Base-by-base conservation (phyloP, 495 filamentous ascomycete species). In the Podospora bellae-mahoneyi region DNA sequence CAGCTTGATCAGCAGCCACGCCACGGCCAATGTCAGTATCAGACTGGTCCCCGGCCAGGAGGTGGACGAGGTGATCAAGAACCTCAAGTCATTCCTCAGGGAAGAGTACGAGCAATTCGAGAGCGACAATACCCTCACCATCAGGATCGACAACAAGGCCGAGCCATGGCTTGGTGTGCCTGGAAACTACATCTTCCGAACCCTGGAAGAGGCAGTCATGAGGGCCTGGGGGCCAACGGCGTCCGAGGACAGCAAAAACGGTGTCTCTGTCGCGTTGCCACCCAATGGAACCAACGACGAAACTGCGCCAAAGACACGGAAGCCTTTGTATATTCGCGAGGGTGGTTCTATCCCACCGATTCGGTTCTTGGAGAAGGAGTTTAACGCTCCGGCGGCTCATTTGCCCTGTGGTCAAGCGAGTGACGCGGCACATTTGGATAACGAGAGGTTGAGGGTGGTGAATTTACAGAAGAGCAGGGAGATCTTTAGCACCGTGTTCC, bases 161-260 rank as follows among this genome's bases (percentile, higher is more conserved):
- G 95, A 99, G 74, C 92, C 95, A 18, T 99, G 95, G 95, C 86
- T 99, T 0, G 95, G 95, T 2, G 93, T 97, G 66, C 93, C 91
- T 16, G 87, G 90, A 34, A 98, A 96, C 69, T 87, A 94, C 71
- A 92, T 97, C 71, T 99, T 97, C 74, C 86, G 88, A 53, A 96
- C 92, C 0, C 85, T 98, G 1, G 92, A 97, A 71, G 85, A 90
- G 66, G 96, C 94, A 0, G 88, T 98, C 60, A 88, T 92, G 77
- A 83, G 88, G 26, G 94, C 90, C 0, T 99, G 95, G 95, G 64
- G 62, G 0, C 20, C 56, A 0, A 28, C 60, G 20, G 57, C 32
- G 9, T 44, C 58, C 1, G 66, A 55, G 1, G 61, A 69, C 2
- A 66, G 44, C 5, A 48, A 54, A 19, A 63, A 64, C 27, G 39